phyloP scores from a whole-genome alignment of 2,329 filamentous ascomycete species.

The Zymoseptoria crescenta region DNA sequence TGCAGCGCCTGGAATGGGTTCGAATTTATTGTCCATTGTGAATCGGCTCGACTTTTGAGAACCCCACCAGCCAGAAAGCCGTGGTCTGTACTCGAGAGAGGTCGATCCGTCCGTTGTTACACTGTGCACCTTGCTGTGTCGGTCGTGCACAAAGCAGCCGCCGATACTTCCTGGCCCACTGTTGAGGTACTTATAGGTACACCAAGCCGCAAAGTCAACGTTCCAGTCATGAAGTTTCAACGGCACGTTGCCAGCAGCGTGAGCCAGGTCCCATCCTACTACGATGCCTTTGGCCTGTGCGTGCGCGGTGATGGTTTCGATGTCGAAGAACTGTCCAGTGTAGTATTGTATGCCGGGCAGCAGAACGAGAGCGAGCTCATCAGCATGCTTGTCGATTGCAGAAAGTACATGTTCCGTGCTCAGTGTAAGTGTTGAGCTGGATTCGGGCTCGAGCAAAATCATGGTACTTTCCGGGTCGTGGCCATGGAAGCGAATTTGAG shows the following conservation, averaged over 20 bases:
- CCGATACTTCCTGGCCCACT: slow-evolving; percentile 74
- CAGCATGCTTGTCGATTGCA: slow-evolving; percentile 66
- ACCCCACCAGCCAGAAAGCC: slow-evolving; percentile 82
- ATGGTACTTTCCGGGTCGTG: slow-evolving; percentile 60
- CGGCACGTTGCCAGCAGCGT: slow-evolving; percentile 77
- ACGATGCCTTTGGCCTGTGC: slow-evolving; percentile 63
- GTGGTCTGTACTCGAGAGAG: slow-evolving; percentile 48
- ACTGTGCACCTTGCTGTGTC: slow-evolving; percentile 52
- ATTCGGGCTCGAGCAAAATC: slow-evolving; percentile 61
- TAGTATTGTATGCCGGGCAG: slow-evolving; percentile 89
- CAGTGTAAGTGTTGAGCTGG: slow-evolving; percentile 49
- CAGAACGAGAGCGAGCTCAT: slow-evolving; percentile 65
- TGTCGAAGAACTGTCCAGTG: slow-evolving; percentile 82
- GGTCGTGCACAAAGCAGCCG: slow-evolving; percentile 72
- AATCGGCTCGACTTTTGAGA: slow-evolving; percentile 69
- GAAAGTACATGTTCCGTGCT: slow-evolving; percentile 63
- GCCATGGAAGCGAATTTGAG: slow-evolving; percentile 66
- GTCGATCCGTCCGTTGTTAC: slow-evolving; percentile 24
- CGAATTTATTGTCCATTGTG: slow-evolving; percentile 73
- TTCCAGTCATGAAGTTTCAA: slow-evolving; percentile 77
- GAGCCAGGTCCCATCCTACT: slow-evolving; percentile 83
- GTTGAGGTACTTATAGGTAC: slow-evolving; percentile 92
- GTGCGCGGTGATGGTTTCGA: slow-evolving; percentile 67
- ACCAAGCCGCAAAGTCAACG: slow-evolving; percentile 89
- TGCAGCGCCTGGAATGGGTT: slow-evolving; percentile 67